Evolutionary conservation across 2,329 filamentous ascomycete species (phyloP).

Genomic region (Botryotinia calthae): DNA sequence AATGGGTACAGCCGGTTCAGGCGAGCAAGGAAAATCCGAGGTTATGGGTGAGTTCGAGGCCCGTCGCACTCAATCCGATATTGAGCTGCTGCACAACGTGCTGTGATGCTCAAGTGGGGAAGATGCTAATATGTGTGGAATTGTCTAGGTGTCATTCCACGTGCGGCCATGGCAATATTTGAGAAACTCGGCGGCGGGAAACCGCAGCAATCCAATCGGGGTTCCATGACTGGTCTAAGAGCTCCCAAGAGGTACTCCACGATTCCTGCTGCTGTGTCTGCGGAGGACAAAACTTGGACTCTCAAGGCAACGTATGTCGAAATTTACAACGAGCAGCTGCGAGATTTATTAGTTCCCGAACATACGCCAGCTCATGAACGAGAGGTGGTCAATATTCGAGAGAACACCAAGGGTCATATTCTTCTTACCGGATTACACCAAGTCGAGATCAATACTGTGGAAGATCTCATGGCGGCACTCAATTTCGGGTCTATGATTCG

Average conservation of each 20-base stretch:
- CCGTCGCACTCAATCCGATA: conserved; percentile 20
- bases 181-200: conserved; percentile 70
- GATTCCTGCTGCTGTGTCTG: conserved; percentile 26
- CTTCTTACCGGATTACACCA: conserved; percentile 87
- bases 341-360: conserved; percentile 84
- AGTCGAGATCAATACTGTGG: conserved; percentile 83
- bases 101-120: not conserved
- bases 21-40: conserved; percentile 67
- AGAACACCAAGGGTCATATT: conserved; percentile 93
- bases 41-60: conserved; percentile 67
- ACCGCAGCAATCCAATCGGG: conserved; percentile 50
- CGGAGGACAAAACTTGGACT: conserved; percentile 75
- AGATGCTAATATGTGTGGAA: conserved; percentile 26
- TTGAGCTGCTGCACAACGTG: conserved; percentile 15
- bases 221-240: conserved; percentile 73
- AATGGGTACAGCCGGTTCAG: conserved; percentile 91
- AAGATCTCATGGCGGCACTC: conserved; percentile 84
- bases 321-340: conserved; percentile 96
- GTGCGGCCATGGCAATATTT: conserved; percentile 82
- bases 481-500: conserved; percentile 92
- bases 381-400: conserved; percentile 80
- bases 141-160: conserved; percentile 80
- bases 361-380: conserved; percentile 67
- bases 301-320: conserved; percentile 93
- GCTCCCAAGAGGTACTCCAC: conserved; percentile 77